These are phyloP conservation scores for Pseudohyphozyma bogoriensis DNA, from an alignment of 768 basidiomycete species.

Conservation along the genomic window DNA sequence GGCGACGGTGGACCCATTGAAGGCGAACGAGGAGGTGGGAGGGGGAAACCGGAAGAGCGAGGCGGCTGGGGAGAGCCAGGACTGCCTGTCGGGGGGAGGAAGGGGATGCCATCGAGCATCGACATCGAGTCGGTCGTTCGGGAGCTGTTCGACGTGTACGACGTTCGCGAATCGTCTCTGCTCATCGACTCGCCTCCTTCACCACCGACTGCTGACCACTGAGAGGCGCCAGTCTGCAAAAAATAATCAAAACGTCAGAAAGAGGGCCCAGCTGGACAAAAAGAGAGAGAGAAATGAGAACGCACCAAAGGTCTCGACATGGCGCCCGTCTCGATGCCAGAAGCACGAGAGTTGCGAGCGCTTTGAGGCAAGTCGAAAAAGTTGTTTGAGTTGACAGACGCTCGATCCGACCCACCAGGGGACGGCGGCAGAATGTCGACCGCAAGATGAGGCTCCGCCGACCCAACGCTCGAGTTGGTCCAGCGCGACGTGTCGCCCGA, in stretches of 20 bases:
- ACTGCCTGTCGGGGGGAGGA: constrained; percentile 12
- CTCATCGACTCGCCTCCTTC: neutral
- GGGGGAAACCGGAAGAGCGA: neutral
- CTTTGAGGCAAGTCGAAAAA: neutral
- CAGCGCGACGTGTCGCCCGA: constrained; percentile 14
- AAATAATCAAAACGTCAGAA: no score
- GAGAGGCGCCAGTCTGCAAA: no score
- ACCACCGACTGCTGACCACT: neutral
- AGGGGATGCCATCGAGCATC: constrained; percentile 27
- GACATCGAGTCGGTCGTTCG: constrained; percentile 6
- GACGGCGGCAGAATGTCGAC: neutral
- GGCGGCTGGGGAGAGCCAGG: neutral
- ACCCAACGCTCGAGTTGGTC: constrained; percentile 7
- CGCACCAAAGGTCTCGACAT: no score
- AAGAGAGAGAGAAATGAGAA: no score
- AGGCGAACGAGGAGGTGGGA: neutral
- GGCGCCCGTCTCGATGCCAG: no score
- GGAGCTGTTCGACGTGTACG: neutral
- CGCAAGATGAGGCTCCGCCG: neutral
- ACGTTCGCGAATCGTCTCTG: neutral
- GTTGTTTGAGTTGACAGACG: neutral
- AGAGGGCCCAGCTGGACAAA: no score
- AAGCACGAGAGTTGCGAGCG: constrained; percentile 8
- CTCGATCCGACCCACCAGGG: neutral
- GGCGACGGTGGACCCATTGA: neutral